A percentile compares a stretch with the other conserved stretches of the same genome.
These are phyloP conservation scores for Lablab purpureus DNA, from an alignment of 306 rosid species.

Conservation along the genomic window DNA sequence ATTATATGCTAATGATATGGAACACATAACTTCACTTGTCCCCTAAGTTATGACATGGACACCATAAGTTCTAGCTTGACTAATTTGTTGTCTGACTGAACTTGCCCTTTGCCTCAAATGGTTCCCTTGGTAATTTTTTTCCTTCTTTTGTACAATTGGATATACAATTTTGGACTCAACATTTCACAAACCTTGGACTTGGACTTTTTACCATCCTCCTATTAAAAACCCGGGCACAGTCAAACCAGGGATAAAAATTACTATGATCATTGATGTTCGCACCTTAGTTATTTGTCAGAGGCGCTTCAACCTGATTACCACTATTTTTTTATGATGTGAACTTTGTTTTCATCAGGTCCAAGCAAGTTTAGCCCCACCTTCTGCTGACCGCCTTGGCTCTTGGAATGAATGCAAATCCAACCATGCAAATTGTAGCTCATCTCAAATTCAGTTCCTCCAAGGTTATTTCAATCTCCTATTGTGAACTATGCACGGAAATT, in stretches of 20 bases:
- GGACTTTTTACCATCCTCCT: background rate
- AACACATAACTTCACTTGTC: conserved; percentile 18
- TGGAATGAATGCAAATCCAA: conserved; percentile 86
- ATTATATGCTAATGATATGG: background rate
- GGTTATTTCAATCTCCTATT: conserved; percentile 52
- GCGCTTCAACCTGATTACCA: conserved; percentile 14
- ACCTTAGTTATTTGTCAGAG: background rate
- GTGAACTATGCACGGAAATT: conserved; percentile 7
- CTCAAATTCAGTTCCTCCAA: conserved; percentile 86
- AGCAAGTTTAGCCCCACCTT: conserved; percentile 78
- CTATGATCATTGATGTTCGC: conserved; percentile 27
- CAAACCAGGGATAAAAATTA: conserved; percentile 1
- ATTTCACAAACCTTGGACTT: background rate
- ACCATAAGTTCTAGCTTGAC: conserved; percentile 10
- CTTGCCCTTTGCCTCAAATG: conserved; percentile 15
- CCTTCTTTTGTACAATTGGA: background rate
- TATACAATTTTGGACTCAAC: background rate
- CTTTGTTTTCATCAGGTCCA: conserved; percentile 65
- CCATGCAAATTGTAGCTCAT: conserved; percentile 75
- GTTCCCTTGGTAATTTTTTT: background rate
- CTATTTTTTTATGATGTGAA: conserved; percentile 13
- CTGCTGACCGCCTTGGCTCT: conserved; percentile 81
- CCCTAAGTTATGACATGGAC: background rate
- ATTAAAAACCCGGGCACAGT: background rate
- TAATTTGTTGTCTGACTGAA: conserved; percentile 15